Base-by-base conservation (phyloP, 352 stramenopile genomes). In the Phytophthora pisi region DNA sequence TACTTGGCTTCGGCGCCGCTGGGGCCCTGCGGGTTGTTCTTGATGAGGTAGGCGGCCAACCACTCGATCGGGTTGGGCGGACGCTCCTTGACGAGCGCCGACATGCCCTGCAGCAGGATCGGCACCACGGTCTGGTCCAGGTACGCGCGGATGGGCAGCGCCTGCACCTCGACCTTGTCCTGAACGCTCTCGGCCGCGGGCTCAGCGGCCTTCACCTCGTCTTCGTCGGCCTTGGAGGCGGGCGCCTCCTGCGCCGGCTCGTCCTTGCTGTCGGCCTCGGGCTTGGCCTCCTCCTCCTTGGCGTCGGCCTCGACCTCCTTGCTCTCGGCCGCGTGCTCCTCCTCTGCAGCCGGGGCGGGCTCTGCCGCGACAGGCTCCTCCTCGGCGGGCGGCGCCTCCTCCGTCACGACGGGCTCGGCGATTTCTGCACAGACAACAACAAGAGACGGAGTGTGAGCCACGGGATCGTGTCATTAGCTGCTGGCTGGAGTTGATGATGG, bases 71-170 rank as follows among this genome's bases (percentile, higher is more conserved):
- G 97, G 79, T 99, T 99, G 4, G 90, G 66, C 36, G 96, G 96
- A 62, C 97, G 94, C 84, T 99, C 97, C 77, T 99, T 99, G 51
- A 99, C 97, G 26, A 99, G 83, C 61, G 97, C 92, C 34, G 93
- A 98, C 97, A 99, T 99, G 59, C 97, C 97, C 71, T 99, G 96
- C 47, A 99, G 81, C 52, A 99, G 74, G 77, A 99, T 98, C n/a
- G 97, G 97, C 77, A 99, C 97, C 18, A 99, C 97, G 0, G 97
- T 99, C 74, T 99, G 96, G 82, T 99, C 97, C 64, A 99, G 78
- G 72, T 99, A 99, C 31, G 96, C 95, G 60, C 97, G 94, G 72
- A 99, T 99, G 4, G 97, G 97, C 36, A 99, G 78, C 24, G 83
- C 82, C 64, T 97, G 89, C 61, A 96, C 86, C 47, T 99, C 93